Evolutionary conservation across 495 filamentous ascomycete genomes (phyloP).

Genomic region (Tuber brumale): DNA sequence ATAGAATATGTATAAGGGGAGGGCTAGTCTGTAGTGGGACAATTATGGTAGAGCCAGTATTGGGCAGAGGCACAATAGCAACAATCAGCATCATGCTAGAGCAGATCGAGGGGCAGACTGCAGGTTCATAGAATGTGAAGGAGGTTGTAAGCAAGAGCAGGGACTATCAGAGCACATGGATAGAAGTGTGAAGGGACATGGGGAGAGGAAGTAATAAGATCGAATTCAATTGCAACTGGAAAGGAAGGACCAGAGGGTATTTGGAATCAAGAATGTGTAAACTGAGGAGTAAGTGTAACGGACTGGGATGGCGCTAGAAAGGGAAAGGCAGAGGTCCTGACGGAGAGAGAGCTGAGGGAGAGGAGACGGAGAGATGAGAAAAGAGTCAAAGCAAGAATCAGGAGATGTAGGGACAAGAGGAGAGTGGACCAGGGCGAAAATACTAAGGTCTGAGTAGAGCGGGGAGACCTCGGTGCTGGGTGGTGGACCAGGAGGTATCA

Average conservation of each 20-base stretch:
- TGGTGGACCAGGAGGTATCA: too few relatives aligned
- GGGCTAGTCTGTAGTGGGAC: neutral
- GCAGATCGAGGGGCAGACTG: neutral
- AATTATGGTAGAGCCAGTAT: neutral
- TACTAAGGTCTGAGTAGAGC: too few relatives aligned
- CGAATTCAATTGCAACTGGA: fast-evolving
- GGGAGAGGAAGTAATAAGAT: neutral
- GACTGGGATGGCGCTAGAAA: neutral
- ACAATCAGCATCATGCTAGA: neutral
- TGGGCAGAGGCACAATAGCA: neutral
- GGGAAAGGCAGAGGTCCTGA: neutral
- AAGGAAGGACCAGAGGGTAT: neutral
- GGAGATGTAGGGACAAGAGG: too few relatives aligned
- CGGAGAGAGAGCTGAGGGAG: neutral
- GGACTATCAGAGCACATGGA: neutral
- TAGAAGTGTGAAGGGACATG: neutral
- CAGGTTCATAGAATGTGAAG: neutral
- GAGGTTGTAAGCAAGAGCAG: neutral
- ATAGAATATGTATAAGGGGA: neutral
- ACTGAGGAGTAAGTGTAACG: neutral
- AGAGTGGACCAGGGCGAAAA: too few relatives aligned
- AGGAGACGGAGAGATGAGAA: too few relatives aligned
- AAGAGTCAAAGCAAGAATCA: too few relatives aligned
- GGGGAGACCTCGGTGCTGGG: too few relatives aligned
- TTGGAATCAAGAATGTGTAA: neutral